Evolutionary conservation across 225 moss, liverwort and hornwort species (phyloP), one percentile per base, ranked within the genome.

Genomic region (Rhytidiadelphus loreus): DNA sequence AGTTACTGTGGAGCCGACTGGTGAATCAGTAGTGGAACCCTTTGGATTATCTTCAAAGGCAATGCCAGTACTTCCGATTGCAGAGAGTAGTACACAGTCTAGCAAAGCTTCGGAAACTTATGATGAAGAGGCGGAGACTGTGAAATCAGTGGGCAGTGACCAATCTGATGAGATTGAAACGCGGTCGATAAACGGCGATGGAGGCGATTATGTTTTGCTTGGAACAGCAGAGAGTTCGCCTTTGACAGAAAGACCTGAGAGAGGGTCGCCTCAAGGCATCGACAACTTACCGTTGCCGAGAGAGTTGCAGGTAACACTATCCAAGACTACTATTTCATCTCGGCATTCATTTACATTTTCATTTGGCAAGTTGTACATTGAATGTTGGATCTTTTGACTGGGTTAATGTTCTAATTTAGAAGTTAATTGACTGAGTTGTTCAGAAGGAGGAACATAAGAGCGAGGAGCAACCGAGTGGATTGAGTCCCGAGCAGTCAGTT

Each of bases 151-250:
- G 80, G 92, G 87, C 10, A 94, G 92, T 89, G 91, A 94, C 61
- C 94, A 90, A 50, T 94, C 91, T 77, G 94, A 94, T 84, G 91
- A 94, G 26, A 91, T 94, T 90, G 94, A 94, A 87, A 91, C 92
- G 19, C 84, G 89, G 63, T 92, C 89, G 32, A 59, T 94, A n/a
- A 91, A 91, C 17, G 92, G 94, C 6, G 91, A 92, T 50, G 94
- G 92, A 87, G 90, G 91, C 46, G 90, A 88, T 43, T 94, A 94
- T 77, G 88, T 94, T 62, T 73, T 94, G 57, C 88, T 94, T 62
- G 94, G 90, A 82, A 43, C 72, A 24, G 26, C 80, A 75, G 44
- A 62, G 85, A 87, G 88, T 86, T 81, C 39, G 13, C 81, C 84
- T 44, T 9, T 18, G 43, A 39, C 50, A 32, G 65, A 88, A 63